Evolutionary conservation across 371 early-diverging fungal genomes (phyloP), one percentile per base, ranked within the genome.

Genomic region (Mucor saturninus): DNA sequence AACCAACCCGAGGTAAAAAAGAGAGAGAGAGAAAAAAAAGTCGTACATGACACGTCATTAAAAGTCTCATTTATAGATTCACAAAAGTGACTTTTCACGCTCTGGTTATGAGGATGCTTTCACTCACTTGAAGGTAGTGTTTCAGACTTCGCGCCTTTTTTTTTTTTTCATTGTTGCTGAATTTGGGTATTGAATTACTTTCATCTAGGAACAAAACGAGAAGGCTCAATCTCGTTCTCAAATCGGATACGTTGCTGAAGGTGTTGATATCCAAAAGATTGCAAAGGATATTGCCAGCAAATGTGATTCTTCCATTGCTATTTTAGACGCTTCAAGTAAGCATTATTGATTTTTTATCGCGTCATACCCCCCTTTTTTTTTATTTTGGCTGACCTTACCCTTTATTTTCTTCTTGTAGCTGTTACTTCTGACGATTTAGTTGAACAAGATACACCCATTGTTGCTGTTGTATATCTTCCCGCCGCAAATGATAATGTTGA

Each of bases 1-100:
- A 74, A 79, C 67, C 82, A 82, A 58, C 82, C 79, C 40, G 68
- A 71, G 68, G 82, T 82, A 77, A 29, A 56, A 46, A 51, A 43
- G 10, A 42, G 14, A 77, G 21, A 56, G 42, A 1, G 46, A 43
- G 10, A 42, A 10, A 38, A 15, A 51, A 13, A 31, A 13, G 50
- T 4, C 46, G 15, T 50, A 46, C 32, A 10, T 11, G 42, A 40
- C 43, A 45, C 56, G 35, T 57, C 46, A 46, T 57, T 45, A 15
- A 48, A 7, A 9, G 15, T 35, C 15, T 56, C 26, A 7, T 61
- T n/a, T 21, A 30, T 46, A 81, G 82, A 62, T 82, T 43, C 79
- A 82, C 45, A 54, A 62, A 14, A 68, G 64, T 42, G 79, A 77
- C 56, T 69, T 79, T 51, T 15, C 67, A 56, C 73, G 70, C 55